Conservation (phyloP, 257 asterid genomes). For the Capsicum rhomboideum region DNA sequence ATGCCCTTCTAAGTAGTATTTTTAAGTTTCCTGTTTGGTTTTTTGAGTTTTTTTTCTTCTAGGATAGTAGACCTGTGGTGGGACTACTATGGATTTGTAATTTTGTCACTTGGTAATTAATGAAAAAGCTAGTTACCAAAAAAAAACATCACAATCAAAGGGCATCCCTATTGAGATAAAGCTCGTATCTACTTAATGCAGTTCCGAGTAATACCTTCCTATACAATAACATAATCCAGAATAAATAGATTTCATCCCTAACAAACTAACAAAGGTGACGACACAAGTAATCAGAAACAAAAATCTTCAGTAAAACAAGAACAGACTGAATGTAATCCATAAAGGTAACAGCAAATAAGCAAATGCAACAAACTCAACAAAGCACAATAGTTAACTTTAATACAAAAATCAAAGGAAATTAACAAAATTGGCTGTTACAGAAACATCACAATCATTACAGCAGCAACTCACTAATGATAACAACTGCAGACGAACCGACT, state of each 20-base stretch:
- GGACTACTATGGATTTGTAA: too few species aligned
- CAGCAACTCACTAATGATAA: conserved; percentile 1
- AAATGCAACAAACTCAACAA: not conserved
- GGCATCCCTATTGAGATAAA: not conserved
- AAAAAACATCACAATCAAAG: too few species aligned
- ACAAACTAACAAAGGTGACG: not conserved
- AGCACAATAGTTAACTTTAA: not conserved
- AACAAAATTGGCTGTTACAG: not conserved
- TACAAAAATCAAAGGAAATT: not conserved
- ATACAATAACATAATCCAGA: not conserved
- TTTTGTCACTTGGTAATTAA: too few species aligned
- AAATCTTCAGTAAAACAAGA: not conserved
- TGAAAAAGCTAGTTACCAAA: too few species aligned
- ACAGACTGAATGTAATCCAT: not conserved
- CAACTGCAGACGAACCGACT: not conserved
- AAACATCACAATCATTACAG: conserved; percentile 1
- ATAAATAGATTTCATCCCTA: not conserved
- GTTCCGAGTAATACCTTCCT: not conserved
- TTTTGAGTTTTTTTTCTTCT: too few species aligned
- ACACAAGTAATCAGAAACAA: not conserved
- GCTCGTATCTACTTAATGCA: not conserved
- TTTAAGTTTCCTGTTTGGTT: too few species aligned
- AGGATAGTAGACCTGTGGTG: too few species aligned
- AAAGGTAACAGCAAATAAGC: not conserved
- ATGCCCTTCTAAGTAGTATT: too few species aligned